Percentiles rank a stretch among this genome's conserved stretches.
These are phyloP conservation scores for Euphorbia tirucalli DNA, from an alignment of 345 rosid genomes.

Conservation along the genomic window DNA sequence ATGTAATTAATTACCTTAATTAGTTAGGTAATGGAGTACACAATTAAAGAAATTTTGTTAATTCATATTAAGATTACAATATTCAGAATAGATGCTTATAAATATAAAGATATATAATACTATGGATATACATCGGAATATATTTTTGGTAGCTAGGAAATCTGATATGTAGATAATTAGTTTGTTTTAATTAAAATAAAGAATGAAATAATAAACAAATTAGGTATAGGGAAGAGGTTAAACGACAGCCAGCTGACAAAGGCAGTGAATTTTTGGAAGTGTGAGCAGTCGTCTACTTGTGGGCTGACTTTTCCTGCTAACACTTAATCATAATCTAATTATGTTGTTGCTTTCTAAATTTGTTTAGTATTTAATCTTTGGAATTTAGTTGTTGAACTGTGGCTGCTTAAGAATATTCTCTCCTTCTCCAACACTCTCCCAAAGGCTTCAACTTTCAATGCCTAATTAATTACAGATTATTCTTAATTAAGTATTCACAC, in stretches of 20 bases:
- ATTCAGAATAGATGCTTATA: neutral
- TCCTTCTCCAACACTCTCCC: conserved; percentile 45
- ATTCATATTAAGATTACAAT: neutral
- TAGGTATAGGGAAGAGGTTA: conserved; percentile 19
- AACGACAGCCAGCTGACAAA: conserved; percentile 78
- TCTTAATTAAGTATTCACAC: conserved; percentile 21
- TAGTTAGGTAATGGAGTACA: neutral
- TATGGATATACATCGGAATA: neutral
- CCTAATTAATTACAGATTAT: too few species aligned
- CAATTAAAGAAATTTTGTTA: conserved; percentile 2
- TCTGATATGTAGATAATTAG: neutral
- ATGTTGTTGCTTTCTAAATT: conserved; percentile 50
- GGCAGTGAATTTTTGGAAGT: conserved; percentile 84
- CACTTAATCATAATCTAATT: conserved; percentile 92
- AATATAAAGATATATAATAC: neutral
- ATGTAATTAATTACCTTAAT: neutral
- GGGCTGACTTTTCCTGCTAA: conserved; percentile 81
- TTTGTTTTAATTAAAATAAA: neutral
- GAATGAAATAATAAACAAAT: conserved; percentile 1
- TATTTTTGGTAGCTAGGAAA: neutral
- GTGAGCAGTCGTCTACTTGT: conserved; percentile 73
- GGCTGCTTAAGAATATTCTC: conserved; percentile 94
- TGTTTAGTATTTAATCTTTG: conserved; percentile 52
- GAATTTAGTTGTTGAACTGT: conserved; percentile 81
- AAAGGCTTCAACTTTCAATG: conserved; percentile 49